phyloP scores from a whole-genome alignment of 164 flowering plant species.

The Amborella trichopoda region DNA sequence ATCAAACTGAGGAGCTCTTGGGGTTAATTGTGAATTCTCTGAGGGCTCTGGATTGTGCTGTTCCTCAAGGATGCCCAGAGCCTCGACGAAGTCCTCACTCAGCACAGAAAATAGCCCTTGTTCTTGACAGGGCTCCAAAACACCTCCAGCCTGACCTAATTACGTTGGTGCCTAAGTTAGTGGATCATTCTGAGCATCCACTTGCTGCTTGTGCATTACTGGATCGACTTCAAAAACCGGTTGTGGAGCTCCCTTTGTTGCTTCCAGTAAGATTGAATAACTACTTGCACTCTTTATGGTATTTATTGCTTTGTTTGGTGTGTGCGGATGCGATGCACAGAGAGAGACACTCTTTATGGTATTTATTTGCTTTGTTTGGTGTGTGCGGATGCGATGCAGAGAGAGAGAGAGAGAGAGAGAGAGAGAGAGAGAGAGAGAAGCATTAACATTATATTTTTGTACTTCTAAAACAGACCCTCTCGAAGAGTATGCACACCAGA shows the following conservation, averaged over 20 bases:
- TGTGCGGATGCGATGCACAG: no score
- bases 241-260: conserved; percentile 69
- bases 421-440: no score
- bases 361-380: no score
- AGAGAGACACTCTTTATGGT: no score
- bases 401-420: no score
- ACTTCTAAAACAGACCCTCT: no score
- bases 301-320: conserved; percentile 23
- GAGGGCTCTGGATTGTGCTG: conserved; percentile 89
- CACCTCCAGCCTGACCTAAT: conserved; percentile 89
- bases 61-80: conserved; percentile 92
- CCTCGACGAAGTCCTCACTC: conserved; percentile 88
- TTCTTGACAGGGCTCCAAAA: conserved; percentile 95
- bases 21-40: conserved; percentile 93
- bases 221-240: conserved; percentile 76
- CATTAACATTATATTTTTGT: no score
- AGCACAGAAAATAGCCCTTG: conserved; percentile 89
- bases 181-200: conserved; percentile 95
- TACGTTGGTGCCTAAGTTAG: conserved; percentile 86
- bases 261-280: conserved; percentile 61
- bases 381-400: no score
- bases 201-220: conserved; percentile 88
- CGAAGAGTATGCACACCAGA: no score
- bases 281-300: no score
- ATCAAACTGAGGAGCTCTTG: conserved; percentile 98